Conservation (phyloP, 1,284 basidiomycete genomes). For the Garcileccinum viscosum region DNA sequence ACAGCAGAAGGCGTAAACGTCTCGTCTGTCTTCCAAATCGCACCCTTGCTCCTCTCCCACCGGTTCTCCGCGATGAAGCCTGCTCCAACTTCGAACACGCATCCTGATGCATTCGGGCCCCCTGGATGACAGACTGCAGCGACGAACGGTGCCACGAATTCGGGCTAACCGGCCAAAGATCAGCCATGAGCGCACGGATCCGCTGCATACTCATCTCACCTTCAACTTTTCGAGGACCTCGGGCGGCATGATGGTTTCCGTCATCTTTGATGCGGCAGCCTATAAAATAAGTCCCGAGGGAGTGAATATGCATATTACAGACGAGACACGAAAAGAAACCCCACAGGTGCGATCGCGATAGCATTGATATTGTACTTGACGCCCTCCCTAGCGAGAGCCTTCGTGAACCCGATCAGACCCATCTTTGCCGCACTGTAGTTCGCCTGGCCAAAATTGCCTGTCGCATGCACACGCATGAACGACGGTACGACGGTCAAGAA, state of each 20-base stretch:
- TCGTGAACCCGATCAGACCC: conserved; percentile 90
- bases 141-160: conserved; percentile 93
- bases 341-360: conserved; percentile 88
- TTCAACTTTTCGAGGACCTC: conserved; percentile 93
- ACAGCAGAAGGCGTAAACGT: conserved; percentile 95
- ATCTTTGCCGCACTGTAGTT: conserved; percentile 93
- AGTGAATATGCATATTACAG: neutral
- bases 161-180: conserved; percentile 60
- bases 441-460: conserved; percentile 95
- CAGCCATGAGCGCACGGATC: neutral
- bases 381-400: conserved; percentile 90
- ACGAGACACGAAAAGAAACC: conserved; percentile 32
- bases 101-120: conserved; percentile 84
- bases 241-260: conserved; percentile 94
- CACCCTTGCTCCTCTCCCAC: conserved; percentile 90
- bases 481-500: too few relatives aligned
- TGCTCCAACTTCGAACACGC: conserved; percentile 93
- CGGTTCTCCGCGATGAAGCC: conserved; percentile 93
- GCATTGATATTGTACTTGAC: conserved; percentile 92
- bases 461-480: neutral
- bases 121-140: conserved; percentile 79
- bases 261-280: conserved; percentile 94
- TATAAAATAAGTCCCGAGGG: conserved; percentile 37
- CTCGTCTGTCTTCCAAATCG: conserved; percentile 89
- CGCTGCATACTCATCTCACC: conserved; percentile 44